Percentiles rank a stretch among this genome's conserved stretches.
Evolutionary conservation across 2,329 filamentous ascomycete species (phyloP).

Genomic region (Colletotrichum sp.): DNA sequence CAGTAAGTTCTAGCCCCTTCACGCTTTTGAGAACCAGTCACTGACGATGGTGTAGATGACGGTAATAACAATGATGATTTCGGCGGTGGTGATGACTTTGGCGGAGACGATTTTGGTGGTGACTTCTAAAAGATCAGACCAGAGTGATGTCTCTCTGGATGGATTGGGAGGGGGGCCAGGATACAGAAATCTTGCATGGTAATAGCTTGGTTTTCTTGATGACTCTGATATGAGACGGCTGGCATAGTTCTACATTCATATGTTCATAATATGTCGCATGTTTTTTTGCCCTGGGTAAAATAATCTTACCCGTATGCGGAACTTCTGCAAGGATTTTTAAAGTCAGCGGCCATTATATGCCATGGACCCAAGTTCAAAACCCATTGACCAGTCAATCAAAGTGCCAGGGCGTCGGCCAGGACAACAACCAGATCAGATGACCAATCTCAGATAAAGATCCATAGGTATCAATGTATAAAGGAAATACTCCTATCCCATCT

Average conservation of each 20-base stretch:
- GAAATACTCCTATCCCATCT: not conserved
- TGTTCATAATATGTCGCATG: not conserved
- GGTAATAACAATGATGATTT: constrained; percentile 18
- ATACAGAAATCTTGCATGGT: not conserved
- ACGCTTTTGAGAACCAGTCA: not conserved
- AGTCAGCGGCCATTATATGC: not conserved
- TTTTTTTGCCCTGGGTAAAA: not conserved
- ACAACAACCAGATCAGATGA: rapidly evolving
- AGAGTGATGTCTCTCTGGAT: not conserved
- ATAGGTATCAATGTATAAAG: constrained; percentile 6
- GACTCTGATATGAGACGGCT: not conserved
- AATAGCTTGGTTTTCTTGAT: not conserved
- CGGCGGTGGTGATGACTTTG: constrained; percentile 26
- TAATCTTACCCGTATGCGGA: not conserved
- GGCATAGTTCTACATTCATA: not conserved
- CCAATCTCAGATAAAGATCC: not conserved
- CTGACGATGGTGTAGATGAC: constrained; percentile 23
- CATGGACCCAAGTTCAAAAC: rapidly evolving
- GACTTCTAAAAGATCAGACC: constrained; percentile 38
- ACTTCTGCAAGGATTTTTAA: not conserved
- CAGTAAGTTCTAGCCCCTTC: constrained; percentile 30
- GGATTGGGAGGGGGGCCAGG: not conserved
- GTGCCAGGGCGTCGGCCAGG: rapidly evolving
- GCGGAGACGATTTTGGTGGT: constrained; percentile 34
- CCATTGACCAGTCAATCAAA: rapidly evolving